Conservation (phyloP, 805 yeast species). For the Suhomyces pyralidae region DNA sequence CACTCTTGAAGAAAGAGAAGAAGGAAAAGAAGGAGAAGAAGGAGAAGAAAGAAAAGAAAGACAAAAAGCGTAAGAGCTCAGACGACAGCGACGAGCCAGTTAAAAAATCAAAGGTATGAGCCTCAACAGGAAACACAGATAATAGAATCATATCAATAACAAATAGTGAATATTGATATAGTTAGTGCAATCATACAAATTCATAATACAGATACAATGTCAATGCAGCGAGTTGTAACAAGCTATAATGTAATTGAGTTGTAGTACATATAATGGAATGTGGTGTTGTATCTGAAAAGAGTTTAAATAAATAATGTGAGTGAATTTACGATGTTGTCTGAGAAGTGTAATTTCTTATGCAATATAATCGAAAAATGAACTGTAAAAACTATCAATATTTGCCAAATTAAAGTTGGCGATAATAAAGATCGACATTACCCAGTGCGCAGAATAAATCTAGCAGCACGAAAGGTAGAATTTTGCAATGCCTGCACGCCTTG, state of each 20-base stretch:
- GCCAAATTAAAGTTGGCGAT: neutral
- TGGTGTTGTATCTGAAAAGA: neutral
- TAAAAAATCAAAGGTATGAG: constrained; percentile 2
- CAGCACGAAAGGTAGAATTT: neutral
- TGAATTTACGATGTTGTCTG: neutral
- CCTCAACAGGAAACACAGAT: neutral
- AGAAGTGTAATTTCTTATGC: neutral
- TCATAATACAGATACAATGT: neutral
- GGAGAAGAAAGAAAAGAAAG: constrained; percentile 25
- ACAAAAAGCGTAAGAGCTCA: constrained; percentile 14
- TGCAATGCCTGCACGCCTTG: neutral
- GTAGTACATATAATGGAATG: neutral
- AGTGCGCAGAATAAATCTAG: neutral
- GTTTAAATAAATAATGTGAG: neutral
- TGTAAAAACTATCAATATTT: neutral
- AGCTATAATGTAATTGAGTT: too few species aligned
- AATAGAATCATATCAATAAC: neutral
- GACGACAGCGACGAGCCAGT: constrained; percentile 5
- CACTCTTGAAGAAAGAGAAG: constrained; percentile 26
- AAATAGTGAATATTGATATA: neutral
- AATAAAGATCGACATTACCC: neutral
- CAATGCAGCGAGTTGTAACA: neutral
- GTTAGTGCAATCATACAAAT: neutral
- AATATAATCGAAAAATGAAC: neutral
- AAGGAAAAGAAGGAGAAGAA: constrained; percentile 26